Evolutionary conservation across 192 early-diverging fungal genomes (phyloP), one percentile per base, ranked within the genome.

Genomic region (Pilobolus umbonatus): DNA sequence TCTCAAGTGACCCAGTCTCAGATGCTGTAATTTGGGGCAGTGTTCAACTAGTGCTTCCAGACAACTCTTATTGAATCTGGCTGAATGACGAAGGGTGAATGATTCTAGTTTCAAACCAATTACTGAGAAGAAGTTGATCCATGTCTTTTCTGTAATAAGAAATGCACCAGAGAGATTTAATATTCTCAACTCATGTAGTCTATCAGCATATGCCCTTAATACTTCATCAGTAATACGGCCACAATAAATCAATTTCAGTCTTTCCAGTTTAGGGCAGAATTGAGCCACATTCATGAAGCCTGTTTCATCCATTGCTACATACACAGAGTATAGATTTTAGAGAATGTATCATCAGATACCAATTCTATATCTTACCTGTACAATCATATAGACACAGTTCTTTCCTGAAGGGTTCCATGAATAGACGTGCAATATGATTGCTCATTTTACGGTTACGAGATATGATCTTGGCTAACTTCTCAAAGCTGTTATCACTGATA

Each of bases 381-480:
- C 90, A 92, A 47, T 95, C 93, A 71, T 87, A 92, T 15, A 95
- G 75, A 2, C 74, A 60, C 5, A 95, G 48, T 6, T 78, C 58
- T 4, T 62, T 67, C 28, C 80, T 77, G 5, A 74, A 62, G 1
- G 86, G 69, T 1, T 84, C 82, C 57, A 90, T 57, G 58, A 95
- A 95, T 44, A 95, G 71, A 14, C 76, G 62, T 28, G 92, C 38
- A 4, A 83, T 92, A 1, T 75, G 59, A 25, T 72, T 66, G 31
- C 80, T 82, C 51, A 95, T 65, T 22, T 80, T 62, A 1, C 93
- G 85, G 69, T 85, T 79, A n/a, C 85, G 81, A 59, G 82, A 71
- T 35, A 95, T 86, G 50, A 95, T 91, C 40, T 78, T 85, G 55
- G 84, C 81, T 25, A 95, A 81, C 56, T 79, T 76, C 55, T 82